Percentiles rank a stretch among this genome's conserved stretches.
Evolutionary conservation across 78 protist genomes (phyloP).

Genomic region (Dictyostelium intermedium): DNA sequence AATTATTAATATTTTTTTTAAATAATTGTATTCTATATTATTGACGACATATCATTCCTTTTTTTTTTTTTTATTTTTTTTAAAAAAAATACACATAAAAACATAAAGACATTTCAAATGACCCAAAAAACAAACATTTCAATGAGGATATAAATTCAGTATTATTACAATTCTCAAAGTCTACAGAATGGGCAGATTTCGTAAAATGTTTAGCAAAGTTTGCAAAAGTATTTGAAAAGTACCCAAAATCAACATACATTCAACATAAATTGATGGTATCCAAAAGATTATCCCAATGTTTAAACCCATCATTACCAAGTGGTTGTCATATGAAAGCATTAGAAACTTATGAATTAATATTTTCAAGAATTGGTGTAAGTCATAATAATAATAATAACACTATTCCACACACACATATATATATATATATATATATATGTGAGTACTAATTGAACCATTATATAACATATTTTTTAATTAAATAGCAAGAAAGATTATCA

Average conservation of each 20-base stretch:
- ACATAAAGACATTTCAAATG: conserved; percentile 5
- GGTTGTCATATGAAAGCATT: conserved; percentile 79
- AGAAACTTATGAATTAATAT: conserved; percentile 72
- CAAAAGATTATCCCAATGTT: conserved; percentile 81
- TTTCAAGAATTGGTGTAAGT: conserved; percentile 71
- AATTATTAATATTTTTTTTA: no score
- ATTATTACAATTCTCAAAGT: conserved; percentile 27
- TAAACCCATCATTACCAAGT: conserved; percentile 81
- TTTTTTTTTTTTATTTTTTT: no score
- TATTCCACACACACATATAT: background rate
- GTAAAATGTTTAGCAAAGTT: conserved; percentile 68
- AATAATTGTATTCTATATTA: no score
- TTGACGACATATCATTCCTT: no score
- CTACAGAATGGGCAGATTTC: conserved; percentile 82
- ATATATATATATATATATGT: background rate
- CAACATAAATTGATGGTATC: conserved; percentile 60
- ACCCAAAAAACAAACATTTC: conserved; percentile 69
- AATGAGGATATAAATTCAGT: conserved; percentile 64
- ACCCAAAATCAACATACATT: conserved; percentile 32
- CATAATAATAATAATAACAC: background rate
- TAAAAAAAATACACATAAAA: no score
- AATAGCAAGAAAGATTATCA: conserved; percentile 66
- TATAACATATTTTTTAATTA: no score
- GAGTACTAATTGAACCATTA: no score
- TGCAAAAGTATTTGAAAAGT: conserved; percentile 45